Evolutionary conservation across 495 filamentous ascomycete genomes (phyloP), one percentile per base, ranked within the genome.

Genomic region (Penicillium silybi): DNA sequence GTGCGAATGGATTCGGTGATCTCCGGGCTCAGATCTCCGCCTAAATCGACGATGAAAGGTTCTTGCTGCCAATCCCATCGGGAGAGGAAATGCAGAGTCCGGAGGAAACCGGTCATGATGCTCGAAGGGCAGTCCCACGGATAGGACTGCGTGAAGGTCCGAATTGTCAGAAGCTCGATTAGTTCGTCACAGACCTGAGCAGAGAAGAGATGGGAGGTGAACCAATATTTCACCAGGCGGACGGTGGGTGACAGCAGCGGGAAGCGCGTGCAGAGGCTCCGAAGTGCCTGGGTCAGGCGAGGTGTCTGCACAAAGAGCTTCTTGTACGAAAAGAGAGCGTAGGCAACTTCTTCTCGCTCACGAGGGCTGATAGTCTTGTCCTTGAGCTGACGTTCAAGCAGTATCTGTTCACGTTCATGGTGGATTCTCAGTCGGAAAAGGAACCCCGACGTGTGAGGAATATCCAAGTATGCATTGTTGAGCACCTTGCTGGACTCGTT

Each of bases 201-300:
- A 0, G 80, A 77, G 18, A 98, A 82, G 38, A 93, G 83, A 57
- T 98, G 93, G 1, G 79, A 78, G 56, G 81, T 80, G 62, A 96
- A 93, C 93, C 93, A 98, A 56, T 82, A 76, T 68, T 97, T 97
- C 32, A 89, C 72, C 5, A 97, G 77, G n/a, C 92, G 87, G 48
- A 96, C 87, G 4, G 89, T 88, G 1, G 88, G 82, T 15, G 90
- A 93, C 34, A 98, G 68, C 6, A 88, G 73, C 2, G 90, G 88
- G 56, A 89, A 87, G 20, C 90, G 82, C 6, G 88, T 95, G 62
- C 84, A 90, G 40, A 90, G 79, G 11, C 84, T 87, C 44, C 84
- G 76, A 18, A 98, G 77, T 17, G 84, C 83, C 62, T 93, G 89
- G 7, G 86, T 90, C 59, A 95, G 84, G 13, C 89, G 80, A 17